Evolutionary conservation across 148 eudicot genomes (phyloP).

Genomic region (Cornus florida): DNA sequence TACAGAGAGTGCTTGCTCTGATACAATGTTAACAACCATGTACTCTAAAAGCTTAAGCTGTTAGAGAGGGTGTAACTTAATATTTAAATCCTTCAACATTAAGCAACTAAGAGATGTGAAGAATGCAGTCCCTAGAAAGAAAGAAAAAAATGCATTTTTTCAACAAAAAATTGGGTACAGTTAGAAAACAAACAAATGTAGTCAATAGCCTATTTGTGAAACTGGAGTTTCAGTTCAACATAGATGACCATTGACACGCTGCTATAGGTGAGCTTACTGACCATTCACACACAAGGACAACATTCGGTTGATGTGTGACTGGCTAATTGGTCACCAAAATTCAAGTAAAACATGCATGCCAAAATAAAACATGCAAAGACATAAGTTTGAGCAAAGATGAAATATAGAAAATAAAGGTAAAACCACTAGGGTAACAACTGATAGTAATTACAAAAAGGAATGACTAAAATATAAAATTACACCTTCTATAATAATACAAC

Average conservation of each 20-base stretch:
- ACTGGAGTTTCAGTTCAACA: constrained; percentile 17
- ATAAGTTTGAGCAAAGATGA: neutral
- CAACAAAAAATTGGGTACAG: neutral
- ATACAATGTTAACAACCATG: no score
- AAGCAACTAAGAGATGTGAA: no score
- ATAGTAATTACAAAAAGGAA: neutral
- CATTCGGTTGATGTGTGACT: constrained; percentile 40
- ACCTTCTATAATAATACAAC: neutral
- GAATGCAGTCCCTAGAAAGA: no score
- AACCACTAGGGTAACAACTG: neutral
- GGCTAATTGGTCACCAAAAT: constrained; percentile 66
- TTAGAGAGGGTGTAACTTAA: no score
- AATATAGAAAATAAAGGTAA: neutral
- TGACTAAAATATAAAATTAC: neutral
- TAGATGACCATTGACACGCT: constrained; percentile 23
- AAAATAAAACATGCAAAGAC: neutral
- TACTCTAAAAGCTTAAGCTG: no score
- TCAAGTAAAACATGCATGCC: neutral
- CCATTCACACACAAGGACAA: constrained; percentile 51
- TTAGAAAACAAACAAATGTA: constrained; percentile 15
- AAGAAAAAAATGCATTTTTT: neutral
- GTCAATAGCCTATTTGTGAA: constrained; percentile 31
- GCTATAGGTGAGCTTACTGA: constrained; percentile 43
- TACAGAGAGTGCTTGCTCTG: no score
- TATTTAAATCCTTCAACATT: no score